These are phyloP conservation scores for Trametes polyzona DNA, from an alignment of 1,284 basidiomycete genomes.

Conservation along the genomic window DNA sequence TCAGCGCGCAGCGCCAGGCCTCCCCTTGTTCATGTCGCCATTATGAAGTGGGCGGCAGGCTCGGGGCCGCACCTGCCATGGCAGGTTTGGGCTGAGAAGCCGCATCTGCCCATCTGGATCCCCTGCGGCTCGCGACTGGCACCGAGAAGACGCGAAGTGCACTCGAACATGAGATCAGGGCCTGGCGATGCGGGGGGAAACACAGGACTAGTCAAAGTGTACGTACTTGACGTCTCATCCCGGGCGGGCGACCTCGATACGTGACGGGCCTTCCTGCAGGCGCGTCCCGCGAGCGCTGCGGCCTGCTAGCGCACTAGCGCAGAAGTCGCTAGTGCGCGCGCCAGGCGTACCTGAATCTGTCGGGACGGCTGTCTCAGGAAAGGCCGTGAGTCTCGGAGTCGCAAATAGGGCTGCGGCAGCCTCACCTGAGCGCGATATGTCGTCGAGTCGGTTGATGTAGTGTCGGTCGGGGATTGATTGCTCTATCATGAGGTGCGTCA, in stretches of 20 bases:
- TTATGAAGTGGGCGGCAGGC: too few relatives aligned
- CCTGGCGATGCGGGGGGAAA: background rate
- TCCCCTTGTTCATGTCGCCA: too few relatives aligned
- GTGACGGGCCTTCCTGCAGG: too few relatives aligned
- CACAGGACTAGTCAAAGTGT: background rate
- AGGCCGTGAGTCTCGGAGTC: background rate
- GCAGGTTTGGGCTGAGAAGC: too few relatives aligned
- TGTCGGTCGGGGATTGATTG: background rate
- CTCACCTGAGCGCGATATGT: background rate
- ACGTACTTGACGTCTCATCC: conserved; percentile 2
- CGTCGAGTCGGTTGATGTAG: background rate
- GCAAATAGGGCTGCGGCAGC: background rate
- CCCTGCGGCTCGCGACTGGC: too few relatives aligned
- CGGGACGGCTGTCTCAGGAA: background rate
- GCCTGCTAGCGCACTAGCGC: too few relatives aligned
- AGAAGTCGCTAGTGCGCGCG: conserved; percentile 3
- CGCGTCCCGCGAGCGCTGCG: conserved; percentile 2
- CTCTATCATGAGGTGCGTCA: background rate
- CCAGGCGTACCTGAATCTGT: background rate
- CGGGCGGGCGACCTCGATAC: background rate
- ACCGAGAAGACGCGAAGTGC: too few relatives aligned
- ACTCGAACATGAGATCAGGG: background rate
- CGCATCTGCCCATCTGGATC: too few relatives aligned
- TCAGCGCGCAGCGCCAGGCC: too few relatives aligned
- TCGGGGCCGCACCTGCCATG: too few relatives aligned